These are phyloP conservation scores for Amanita phalloides DNA, from an alignment of 768 basidiomycete genomes.

Conservation along the genomic window DNA sequence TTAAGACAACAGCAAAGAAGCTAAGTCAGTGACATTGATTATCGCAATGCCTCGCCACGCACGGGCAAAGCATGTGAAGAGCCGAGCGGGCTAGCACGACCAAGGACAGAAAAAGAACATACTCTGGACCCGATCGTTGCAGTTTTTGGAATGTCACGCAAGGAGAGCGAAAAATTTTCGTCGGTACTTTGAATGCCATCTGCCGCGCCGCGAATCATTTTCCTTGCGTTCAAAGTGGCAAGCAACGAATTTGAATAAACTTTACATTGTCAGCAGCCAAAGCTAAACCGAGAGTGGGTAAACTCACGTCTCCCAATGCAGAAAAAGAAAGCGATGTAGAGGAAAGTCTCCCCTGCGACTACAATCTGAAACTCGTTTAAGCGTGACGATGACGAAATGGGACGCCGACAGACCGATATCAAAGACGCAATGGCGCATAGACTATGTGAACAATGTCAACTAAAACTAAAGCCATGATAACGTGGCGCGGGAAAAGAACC, in stretches of 20 bases:
- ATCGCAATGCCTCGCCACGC: neutral
- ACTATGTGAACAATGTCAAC: constrained; percentile 14
- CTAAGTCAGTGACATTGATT: neutral
- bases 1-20: neutral
- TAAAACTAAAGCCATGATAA: neutral
- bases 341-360: constrained; percentile 34
- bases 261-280: constrained; percentile 11
- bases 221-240: constrained; percentile 46
- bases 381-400: neutral
- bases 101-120: constrained; percentile 5
- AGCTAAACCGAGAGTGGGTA: neutral
- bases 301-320: constrained; percentile 44
- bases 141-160: constrained; percentile 27
- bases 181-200: constrained; percentile 30
- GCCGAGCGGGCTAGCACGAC: neutral
- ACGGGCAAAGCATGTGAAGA: constrained; percentile 3
- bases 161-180: constrained; percentile 27
- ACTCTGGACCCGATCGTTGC: constrained; percentile 22
- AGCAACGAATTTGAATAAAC: constrained; percentile 55
- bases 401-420: constrained; percentile 28
- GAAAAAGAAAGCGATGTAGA: constrained; percentile 53
- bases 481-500: constrained; percentile 11
- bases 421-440: constrained; percentile 46
- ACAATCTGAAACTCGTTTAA: constrained; percentile 27
- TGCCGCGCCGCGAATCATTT: constrained; percentile 29